Evolutionary conservation across 805 yeast species (phyloP), one percentile per base, ranked within the genome.

Genomic region (Myxozyma lipomycoides): DNA sequence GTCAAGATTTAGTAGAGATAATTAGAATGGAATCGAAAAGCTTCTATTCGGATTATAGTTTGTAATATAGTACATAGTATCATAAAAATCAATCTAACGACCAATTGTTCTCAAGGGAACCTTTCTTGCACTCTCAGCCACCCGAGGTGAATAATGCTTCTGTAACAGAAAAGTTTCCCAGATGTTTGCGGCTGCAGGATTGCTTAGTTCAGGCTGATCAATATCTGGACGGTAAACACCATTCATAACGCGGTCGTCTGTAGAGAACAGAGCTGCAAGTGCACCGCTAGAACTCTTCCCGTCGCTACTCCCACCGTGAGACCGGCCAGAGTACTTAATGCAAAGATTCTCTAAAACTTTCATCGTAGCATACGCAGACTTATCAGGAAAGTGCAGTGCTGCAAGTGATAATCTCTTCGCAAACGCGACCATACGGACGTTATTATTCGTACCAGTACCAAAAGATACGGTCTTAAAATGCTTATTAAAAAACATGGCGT

Each of bases 161-260:
- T 83, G 84, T 49, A 93, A 71, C 37, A 91, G 68, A 4, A 82
- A 82, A 46, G 82, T 79, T 64, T 93, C 98, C 95, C 96, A 93
- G 32, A 91, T 69, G 0, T 89, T 84, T 1, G 97, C 95, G 17
- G 91, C 93, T 39, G 84, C 91, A 1, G 95, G 78, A 63, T 93
- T 90, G 59, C 86, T 73, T 64, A 91, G 79, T 58, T 84, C 86
- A 9, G 86, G 79, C 41, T 78, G 82, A 46, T 78, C 78, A 10
- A 76, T 76, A 43, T 81, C 88, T 59, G 83, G 73, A 24, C 80
- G 78, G 63, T 84, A 84, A 12, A 75, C 73, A 43, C 96, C 98
- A 51, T 91, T 89, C 36, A 81, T 81, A 37, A 93, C 78, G 58
- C 93, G 76, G 64, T 93, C 98, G 43, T 89, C 96, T 1, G 96